Percentiles rank a stretch among this genome's conserved stretches.
These are phyloP conservation scores for Moesziomyces parantarcticus DNA, from an alignment of 1,284 basidiomycete species.

Conservation along the genomic window DNA sequence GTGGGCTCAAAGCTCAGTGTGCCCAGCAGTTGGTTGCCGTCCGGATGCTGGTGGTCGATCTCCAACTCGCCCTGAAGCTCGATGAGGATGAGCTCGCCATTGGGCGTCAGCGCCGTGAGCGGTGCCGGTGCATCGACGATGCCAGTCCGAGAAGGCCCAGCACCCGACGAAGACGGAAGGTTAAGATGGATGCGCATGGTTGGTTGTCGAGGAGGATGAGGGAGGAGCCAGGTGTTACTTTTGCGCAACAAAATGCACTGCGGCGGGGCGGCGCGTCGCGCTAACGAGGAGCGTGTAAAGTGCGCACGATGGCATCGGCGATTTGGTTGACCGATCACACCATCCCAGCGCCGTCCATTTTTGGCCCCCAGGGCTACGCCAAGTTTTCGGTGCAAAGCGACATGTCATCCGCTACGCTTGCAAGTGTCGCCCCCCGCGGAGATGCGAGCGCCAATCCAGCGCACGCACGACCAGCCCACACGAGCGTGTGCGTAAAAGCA, in stretches of 20 bases:
- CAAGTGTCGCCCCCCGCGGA: no score
- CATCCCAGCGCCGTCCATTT: neutral
- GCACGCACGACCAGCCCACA: no score
- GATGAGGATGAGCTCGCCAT: constrained; percentile 61
- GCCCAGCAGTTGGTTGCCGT: constrained; percentile 52
- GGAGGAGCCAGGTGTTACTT: neutral
- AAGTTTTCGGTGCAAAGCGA: no score
- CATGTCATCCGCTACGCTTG: no score
- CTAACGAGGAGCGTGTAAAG: constrained; percentile 31
- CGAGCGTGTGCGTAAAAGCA: no score
- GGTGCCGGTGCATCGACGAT: constrained; percentile 16
- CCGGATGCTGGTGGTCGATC: constrained; percentile 47
- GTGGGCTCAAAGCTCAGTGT: constrained; percentile 54
- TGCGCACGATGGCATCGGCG: neutral
- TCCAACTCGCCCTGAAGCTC: constrained; percentile 65
- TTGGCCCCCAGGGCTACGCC: no score
- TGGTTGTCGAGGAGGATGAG: neutral
- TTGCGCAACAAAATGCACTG: neutral
- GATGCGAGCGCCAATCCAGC: no score
- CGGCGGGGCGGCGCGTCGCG: neutral
- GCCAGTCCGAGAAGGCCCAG: neutral
- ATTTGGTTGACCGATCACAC: neutral
- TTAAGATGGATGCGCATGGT: neutral
- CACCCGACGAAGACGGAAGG: neutral
- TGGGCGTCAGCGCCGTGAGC: constrained; percentile 43